Evolutionary conservation across 2,329 filamentous ascomycete species (phyloP).

Genomic region (Colletotrichum melonis): DNA sequence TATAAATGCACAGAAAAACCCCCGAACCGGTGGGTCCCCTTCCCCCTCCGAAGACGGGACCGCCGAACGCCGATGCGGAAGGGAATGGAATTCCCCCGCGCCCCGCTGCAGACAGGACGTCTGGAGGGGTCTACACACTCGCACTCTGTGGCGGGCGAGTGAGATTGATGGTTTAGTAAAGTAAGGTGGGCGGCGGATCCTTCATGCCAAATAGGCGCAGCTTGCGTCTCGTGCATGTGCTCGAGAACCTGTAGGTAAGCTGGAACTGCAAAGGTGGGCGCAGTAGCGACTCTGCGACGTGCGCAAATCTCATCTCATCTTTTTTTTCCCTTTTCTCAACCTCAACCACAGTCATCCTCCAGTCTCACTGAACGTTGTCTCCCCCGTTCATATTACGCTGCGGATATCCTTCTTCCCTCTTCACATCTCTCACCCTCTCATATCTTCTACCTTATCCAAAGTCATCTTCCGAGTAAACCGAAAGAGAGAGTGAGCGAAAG

Average conservation of each 20-base stretch:
- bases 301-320: not conserved
- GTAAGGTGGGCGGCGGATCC: too few species aligned
- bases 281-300: not conserved
- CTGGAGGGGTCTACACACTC: too few species aligned
- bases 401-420: not conserved
- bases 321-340: not conserved
- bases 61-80: slow-evolving; percentile 31
- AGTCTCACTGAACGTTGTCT: not conserved
- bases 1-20: not conserved
- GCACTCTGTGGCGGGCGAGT: too few species aligned
- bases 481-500: too few species aligned
- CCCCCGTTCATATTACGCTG: too few species aligned
- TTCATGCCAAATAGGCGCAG: too few species aligned
- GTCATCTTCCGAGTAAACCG: too few species aligned
- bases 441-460: not conserved
- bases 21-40: not conserved
- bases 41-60: not conserved
- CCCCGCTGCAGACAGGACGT: not conserved
- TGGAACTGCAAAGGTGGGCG: not conserved
- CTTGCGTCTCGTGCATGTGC: not conserved
- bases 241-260: not conserved
- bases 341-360: not conserved
- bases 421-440: not conserved
- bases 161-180: too few species aligned
- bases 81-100: not conserved